Percentiles rank a stretch among this genome's conserved stretches.
Conservation (phyloP, 257 asterid genomes). For the Solanum tacnaense region DNA sequence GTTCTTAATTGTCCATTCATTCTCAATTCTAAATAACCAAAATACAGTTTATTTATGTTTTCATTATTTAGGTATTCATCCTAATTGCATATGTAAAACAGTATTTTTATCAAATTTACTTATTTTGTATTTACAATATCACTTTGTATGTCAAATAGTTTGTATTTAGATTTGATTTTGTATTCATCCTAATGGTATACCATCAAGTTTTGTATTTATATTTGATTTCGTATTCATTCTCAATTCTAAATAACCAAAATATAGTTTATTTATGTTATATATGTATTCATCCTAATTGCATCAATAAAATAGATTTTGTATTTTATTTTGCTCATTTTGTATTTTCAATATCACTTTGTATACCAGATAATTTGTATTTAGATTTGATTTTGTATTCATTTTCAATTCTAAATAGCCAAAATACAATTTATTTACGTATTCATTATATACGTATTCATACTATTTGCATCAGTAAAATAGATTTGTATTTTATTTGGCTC, state of each 20-base stretch:
- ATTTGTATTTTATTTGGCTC: not conserved
- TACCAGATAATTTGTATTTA: not conserved
- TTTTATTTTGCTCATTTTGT: not conserved
- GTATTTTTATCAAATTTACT: not conserved
- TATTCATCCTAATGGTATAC: not conserved
- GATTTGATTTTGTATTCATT: not conserved
- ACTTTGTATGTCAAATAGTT: not conserved
- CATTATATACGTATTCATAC: not conserved
- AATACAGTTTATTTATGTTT: no score
- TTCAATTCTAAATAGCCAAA: not conserved
- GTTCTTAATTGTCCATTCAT: not conserved
- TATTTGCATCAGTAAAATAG: not conserved
- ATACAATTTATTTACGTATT: no score
- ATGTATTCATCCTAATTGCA: no score
- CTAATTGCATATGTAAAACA: not conserved
- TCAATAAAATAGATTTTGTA: no score
- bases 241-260: not conserved
- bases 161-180: not conserved
- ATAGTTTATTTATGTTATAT: not conserved
- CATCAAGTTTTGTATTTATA: not conserved
- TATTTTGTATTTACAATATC: not conserved
- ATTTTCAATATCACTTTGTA: not conserved
- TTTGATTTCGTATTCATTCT: not conserved
- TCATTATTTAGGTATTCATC: not conserved
- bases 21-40: not conserved